Evolutionary conservation across 805 yeast species (phyloP).

Genomic region (Saturnispora sanitii): DNA sequence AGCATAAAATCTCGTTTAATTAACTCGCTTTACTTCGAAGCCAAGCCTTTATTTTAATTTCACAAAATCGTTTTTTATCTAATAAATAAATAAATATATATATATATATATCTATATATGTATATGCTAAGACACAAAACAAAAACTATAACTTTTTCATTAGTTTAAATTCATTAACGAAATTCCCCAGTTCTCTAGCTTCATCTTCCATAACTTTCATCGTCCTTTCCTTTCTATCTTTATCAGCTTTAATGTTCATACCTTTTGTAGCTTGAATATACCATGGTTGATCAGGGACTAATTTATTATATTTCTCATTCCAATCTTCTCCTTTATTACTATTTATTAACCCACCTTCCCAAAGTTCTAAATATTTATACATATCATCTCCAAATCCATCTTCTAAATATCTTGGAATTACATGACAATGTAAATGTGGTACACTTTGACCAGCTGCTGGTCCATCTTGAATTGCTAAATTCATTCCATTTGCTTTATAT

Average conservation of each 20-base stretch:
- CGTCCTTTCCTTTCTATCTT: conserved; percentile 47
- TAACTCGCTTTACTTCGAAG: too few species aligned
- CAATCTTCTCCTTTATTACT: background rate
- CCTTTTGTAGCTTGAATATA: conserved; percentile 19
- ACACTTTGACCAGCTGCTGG: conserved; percentile 94
- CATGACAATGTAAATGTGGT: conserved; percentile 89
- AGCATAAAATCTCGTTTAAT: too few species aligned
- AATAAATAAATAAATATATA: too few species aligned
- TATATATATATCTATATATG: too few species aligned
- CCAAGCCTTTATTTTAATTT: too few species aligned
- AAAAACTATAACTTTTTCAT: background rate
- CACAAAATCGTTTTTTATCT: too few species aligned
- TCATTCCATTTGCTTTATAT: conserved; percentile 74
- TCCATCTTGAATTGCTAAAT: conserved; percentile 94
- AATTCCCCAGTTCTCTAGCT: conserved; percentile 40
- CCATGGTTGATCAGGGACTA: conserved; percentile 24
- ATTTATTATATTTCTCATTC: conserved; percentile 22
- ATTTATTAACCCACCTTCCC: conserved; percentile 30
- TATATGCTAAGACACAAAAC: background rate
- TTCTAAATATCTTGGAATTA: conserved; percentile 70
- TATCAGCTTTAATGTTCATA: conserved; percentile 35
- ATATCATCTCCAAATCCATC: conserved; percentile 62
- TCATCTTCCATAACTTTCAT: conserved; percentile 62
- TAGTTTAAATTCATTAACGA: conserved; percentile 2
- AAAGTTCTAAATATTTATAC: conserved; percentile 51